These are phyloP conservation scores for Aspergillus novoparasiticus DNA, from an alignment of 2,329 filamentous ascomycete species.

Conservation along the genomic window DNA sequence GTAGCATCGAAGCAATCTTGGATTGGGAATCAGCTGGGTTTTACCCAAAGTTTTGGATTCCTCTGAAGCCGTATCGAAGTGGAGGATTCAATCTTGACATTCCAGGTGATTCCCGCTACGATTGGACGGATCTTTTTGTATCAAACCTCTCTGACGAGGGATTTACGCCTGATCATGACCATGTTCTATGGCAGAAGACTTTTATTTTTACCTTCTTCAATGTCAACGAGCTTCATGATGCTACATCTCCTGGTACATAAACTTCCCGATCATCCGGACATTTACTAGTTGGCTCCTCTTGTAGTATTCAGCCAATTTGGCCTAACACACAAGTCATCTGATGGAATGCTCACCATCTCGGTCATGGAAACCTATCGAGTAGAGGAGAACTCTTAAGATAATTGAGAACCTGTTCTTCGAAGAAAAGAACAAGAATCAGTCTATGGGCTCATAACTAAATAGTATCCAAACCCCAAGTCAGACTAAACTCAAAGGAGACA, in stretches of 20 bases:
- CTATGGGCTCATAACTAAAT: too few relatives aligned
- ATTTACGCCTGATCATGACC: not conserved
- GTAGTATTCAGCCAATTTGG: too few relatives aligned
- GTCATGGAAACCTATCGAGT: too few relatives aligned
- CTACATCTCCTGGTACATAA: not conserved
- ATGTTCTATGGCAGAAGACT: not conserved
- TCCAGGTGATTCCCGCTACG: not conserved
- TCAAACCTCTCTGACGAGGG: not conserved
- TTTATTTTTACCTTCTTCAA: not conserved
- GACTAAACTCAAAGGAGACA: not conserved
- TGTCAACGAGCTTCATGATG: not conserved
- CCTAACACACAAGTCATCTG: too few relatives aligned
- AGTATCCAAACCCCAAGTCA: too few relatives aligned
- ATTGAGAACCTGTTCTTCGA: too few relatives aligned
- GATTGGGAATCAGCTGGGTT: slow-evolving; percentile 16
- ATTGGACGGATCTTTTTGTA: not conserved
- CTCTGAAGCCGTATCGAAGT: slow-evolving; percentile 9
- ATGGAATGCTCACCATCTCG: too few relatives aligned
- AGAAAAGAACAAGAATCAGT: too few relatives aligned
- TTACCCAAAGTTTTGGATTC: slow-evolving; percentile 13
- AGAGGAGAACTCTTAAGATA: too few relatives aligned
- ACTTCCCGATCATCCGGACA: too few relatives aligned
- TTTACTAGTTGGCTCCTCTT: too few relatives aligned
- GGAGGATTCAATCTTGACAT: slow-evolving; percentile 1
- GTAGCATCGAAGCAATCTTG: slow-evolving; percentile 7